Conservation (phyloP, 257 asterid genomes). For the Fraxinus cuspidata region DNA sequence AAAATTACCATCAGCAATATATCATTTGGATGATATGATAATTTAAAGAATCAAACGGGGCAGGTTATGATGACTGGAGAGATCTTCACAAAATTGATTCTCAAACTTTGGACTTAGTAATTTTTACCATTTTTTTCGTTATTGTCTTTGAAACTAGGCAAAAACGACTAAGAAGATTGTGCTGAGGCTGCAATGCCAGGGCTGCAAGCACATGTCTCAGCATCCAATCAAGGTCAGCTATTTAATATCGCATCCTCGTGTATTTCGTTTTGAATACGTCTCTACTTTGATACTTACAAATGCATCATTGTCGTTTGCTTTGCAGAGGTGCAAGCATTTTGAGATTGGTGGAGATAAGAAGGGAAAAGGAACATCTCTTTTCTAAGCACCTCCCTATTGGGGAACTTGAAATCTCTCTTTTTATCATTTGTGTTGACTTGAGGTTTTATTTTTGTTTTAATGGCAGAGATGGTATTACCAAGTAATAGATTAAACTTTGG, state of each 20-base stretch:
- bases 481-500: background rate
- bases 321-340: constrained; percentile 52
- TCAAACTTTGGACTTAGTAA: background rate
- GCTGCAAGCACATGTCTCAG: constrained; percentile 47
- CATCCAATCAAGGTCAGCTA: constrained; percentile 43
- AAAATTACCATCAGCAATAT: background rate
- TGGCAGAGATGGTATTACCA: background rate
- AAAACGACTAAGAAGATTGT: constrained; percentile 53
- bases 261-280: background rate
- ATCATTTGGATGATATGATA: background rate
- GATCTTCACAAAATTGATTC: background rate
- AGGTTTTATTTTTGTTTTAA: background rate
- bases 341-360: constrained; percentile 50
- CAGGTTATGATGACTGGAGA: background rate
- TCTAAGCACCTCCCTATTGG: constrained; percentile 11
- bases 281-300: background rate
- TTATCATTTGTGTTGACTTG: background rate
- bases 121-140: background rate
- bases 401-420: constrained; percentile 1
- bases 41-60: background rate
- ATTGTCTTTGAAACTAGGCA: constrained; percentile 29
- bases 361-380: constrained; percentile 49
- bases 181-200: constrained; percentile 50
- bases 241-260: background rate
- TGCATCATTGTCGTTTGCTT: background rate